Base-by-base conservation (phyloP, 805 yeast genomes). In the Cyberlindnera samutprakarnensis region DNA sequence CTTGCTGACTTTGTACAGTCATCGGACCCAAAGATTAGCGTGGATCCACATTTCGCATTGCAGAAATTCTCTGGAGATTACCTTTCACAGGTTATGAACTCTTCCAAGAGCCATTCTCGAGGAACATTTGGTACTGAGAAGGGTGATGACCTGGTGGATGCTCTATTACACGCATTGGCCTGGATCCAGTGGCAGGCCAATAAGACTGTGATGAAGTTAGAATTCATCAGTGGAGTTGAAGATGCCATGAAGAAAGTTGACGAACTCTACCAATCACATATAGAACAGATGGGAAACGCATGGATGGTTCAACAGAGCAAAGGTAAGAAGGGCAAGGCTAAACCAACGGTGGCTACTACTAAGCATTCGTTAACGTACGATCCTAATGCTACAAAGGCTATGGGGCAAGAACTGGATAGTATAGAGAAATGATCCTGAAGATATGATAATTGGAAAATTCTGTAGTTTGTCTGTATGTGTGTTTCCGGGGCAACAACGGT, bases 171-270 rank as follows among this genome's bases (percentile, higher is more conserved):
- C 32, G 48, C 39, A 2, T 10, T 49, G 2, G 28, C 53, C 2
- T 49, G 47, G 46, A 22, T 39, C 13, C 43, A 49, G 16, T 49
- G 52, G 54, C 47, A 51, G 30, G 46, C 37, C 4, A 48, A 51
- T 20, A 39, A 38, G 25, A 43, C 43, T 42, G 32, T 44, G 5
- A 23, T 48, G 28, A 37, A 34, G 8, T 22, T 46, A 28, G 53
- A 48, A 26, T 27, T 47, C 20, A 19, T 31, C n/a, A 35, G 38
- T 12, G 42, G 43, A 3, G 14, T 48, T 7, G 49, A 44, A 2
- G 25, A 30, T 7, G 49, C 39, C 2, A 14, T 47, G 24, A 29
- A 19, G 5, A 26, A 36, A 6, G 39, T 41, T 28, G 49, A 49
- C 1, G 35, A 38, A 28, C 26, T 49, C 27, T 43, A 35, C 17